Percentiles rank a stretch among this genome's conserved stretches.
These are phyloP conservation scores for Venturia nashicola DNA, from an alignment of 2,329 filamentous ascomycete genomes.

Conservation along the genomic window DNA sequence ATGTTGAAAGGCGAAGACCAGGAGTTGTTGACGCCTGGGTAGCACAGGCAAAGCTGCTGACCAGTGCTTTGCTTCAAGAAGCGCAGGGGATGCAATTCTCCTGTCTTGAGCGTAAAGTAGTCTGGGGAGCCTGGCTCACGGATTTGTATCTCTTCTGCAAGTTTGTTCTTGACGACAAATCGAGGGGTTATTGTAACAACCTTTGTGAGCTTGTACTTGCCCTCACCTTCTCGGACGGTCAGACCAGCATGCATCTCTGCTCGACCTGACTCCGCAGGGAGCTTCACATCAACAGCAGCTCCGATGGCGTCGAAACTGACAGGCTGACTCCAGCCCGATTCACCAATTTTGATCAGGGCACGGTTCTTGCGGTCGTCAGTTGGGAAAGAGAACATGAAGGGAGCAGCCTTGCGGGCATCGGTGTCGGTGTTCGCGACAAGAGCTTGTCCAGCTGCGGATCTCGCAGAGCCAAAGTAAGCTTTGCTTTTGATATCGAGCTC, in stretches of 20 bases:
- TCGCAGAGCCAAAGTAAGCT: slow-evolving; percentile 72
- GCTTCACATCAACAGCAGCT: slow-evolving; percentile 75
- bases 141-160: slow-evolving; percentile 77
- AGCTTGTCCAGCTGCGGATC: slow-evolving; percentile 70
- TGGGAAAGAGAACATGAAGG: slow-evolving; percentile 92
- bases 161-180: slow-evolving; percentile 87
- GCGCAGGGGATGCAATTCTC: slow-evolving; percentile 72
- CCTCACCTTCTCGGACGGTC: slow-evolving; percentile 77
- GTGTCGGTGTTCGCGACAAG: slow-evolving; percentile 43
- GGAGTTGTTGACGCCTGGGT: slow-evolving; percentile 86
- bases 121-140: slow-evolving; percentile 87
- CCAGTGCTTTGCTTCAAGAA: slow-evolving; percentile 73
- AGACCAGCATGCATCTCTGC: slow-evolving; percentile 87
- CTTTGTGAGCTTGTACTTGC: slow-evolving; percentile 98
- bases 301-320: slow-evolving; percentile 97
- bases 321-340: slow-evolving; percentile 92
- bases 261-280: slow-evolving; percentile 57
- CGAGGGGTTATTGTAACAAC: slow-evolving; percentile 86
- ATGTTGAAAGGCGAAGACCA: slow-evolving; percentile 99
- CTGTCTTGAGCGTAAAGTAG: slow-evolving; percentile 64
- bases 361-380: slow-evolving; percentile 86
- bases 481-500: slow-evolving; percentile 82
- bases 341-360: slow-evolving; percentile 72
- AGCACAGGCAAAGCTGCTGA: slow-evolving; percentile 87
- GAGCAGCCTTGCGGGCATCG: slow-evolving; percentile 62